Base-by-base conservation (phyloP, 768 basidiomycete genomes). In the Leccinum obscurum region DNA sequence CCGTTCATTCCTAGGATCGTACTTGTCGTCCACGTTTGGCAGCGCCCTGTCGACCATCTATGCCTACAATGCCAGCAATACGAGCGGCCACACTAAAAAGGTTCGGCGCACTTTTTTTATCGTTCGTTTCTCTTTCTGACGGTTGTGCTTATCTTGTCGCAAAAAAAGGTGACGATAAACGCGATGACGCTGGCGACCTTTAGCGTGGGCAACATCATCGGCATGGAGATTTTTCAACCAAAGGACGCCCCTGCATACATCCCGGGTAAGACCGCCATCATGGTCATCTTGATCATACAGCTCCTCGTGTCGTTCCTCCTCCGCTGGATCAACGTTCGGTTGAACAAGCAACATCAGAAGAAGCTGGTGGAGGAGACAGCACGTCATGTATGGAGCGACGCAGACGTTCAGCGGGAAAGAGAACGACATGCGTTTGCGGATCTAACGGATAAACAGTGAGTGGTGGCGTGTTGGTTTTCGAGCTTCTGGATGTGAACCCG, bases 71-170 rank as follows among this genome's bases (percentile, higher is more conserved):
- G 83, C 85, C 7, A 82, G 81, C 56, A 87, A 88, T 68, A 87
- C 82, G 0, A 80, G 80, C 35, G 85, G 85, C 0, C 83, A 86
- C 55, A 88, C 86, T 6, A 88, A 89, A 77, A 89, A 88, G 76
- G 77, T 75, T 75, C 49, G 6, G 35, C 5, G 17, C 17, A 41
- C 7, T 3, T 8, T 44, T 9, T 44, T 10, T 44, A 22, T 14
- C 10, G 2, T 14, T 9, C n/a, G 28, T 5, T 56, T 56, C 37
- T 17, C 7, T 44, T 44, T 28, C 37, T 46, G 51, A 39, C 39
- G n/a, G 48, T 30, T 28, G 49, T 56, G 32, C 57, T 44, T 5
- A 20, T 30, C 52, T 28, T 26, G 28, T 30, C 58, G 35, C 28
- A 34, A 37, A 37, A 73, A 57, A 66, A 69, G 74, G 81, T 83